Conservation (phyloP, 2,329 filamentous ascomycete genomes). For the Trichoderma arundinaceum region DNA sequence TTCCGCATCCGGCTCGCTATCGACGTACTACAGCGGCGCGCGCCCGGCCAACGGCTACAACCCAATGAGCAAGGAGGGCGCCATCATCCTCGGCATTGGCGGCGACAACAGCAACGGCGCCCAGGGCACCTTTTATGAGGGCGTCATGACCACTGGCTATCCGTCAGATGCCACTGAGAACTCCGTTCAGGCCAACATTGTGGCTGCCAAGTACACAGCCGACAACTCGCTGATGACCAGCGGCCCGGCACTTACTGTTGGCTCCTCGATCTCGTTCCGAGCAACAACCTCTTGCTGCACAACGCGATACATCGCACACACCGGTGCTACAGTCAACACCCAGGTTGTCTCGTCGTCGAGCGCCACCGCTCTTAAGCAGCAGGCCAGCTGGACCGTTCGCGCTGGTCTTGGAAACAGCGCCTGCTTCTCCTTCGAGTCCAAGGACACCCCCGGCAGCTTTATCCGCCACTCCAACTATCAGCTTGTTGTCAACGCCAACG, state of each 20-base stretch:
- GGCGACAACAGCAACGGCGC: conserved; percentile 10
- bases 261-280: neutral
- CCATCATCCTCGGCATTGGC: conserved; percentile 16
- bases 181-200: conserved; percentile 19
- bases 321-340: conserved; percentile 17
- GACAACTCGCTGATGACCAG: conserved; percentile 6
- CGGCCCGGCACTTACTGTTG: conserved; percentile 9
- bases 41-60: conserved; percentile 13
- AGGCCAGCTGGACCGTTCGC: conserved; percentile 22
- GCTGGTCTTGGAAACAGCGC: conserved; percentile 19
- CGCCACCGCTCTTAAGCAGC: conserved; percentile 19
- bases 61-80: conserved; percentile 22
- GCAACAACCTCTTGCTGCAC: conserved; percentile 17
- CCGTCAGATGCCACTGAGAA: conserved; percentile 18
- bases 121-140: conserved; percentile 23
- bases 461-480: conserved; percentile 8
- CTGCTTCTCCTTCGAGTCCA: conserved; percentile 21
- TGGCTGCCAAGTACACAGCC: conserved; percentile 14
- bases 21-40: conserved; percentile 17
- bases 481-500: conserved; percentile 8
- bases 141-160: conserved; percentile 20
- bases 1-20: conserved; percentile 3
- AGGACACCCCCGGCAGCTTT: conserved; percentile 12
- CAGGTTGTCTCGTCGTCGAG: conserved; percentile 23
- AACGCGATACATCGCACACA: conserved; percentile 22